phyloP scores from a whole-genome alignment of 2,329 filamentous ascomycete genomes.

The Nigrograna mackinnonii region DNA sequence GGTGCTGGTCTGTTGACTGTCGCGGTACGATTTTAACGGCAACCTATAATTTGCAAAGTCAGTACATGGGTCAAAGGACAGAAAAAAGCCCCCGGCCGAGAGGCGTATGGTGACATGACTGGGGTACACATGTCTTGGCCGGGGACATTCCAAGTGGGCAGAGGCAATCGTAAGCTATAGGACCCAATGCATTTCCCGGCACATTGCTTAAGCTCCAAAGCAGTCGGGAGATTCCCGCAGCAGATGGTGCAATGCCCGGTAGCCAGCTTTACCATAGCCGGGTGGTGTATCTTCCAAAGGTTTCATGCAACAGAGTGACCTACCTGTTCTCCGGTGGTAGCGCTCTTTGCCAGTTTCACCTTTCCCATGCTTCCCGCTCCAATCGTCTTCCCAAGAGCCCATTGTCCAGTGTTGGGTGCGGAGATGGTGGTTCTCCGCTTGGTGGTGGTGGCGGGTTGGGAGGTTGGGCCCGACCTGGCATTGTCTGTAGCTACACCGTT shows the following conservation, averaged over 20 bases:
- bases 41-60: slow-evolving; percentile 73
- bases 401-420: slow-evolving; percentile 81
- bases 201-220: too few relatives aligned
- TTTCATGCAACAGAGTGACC: too few relatives aligned
- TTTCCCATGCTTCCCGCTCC: slow-evolving; percentile 99
- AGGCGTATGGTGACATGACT: too few relatives aligned
- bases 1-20: slow-evolving; percentile 83
- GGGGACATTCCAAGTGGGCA: too few relatives aligned
- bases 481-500: slow-evolving; percentile 41
- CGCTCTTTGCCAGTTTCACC: slow-evolving; percentile 91
- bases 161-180: too few relatives aligned
- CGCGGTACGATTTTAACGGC: slow-evolving; percentile 97
- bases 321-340: slow-evolving; percentile 89
- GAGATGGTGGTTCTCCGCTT: slow-evolving; percentile 78
- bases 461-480: slow-evolving; percentile 21
- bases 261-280: background rate
- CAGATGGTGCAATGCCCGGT: background rate
- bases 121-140: too few relatives aligned
- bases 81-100: too few relatives aligned
- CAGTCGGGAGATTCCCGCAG: too few relatives aligned
- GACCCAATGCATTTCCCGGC: too few relatives aligned
- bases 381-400: slow-evolving; percentile 95
- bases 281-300: too few relatives aligned
- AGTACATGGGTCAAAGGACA: too few relatives aligned
- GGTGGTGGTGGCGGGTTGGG: slow-evolving; percentile 16